These are phyloP conservation scores for Bathelium albidoporum DNA, from an alignment of 495 filamentous ascomycete genomes.

Conservation along the genomic window DNA sequence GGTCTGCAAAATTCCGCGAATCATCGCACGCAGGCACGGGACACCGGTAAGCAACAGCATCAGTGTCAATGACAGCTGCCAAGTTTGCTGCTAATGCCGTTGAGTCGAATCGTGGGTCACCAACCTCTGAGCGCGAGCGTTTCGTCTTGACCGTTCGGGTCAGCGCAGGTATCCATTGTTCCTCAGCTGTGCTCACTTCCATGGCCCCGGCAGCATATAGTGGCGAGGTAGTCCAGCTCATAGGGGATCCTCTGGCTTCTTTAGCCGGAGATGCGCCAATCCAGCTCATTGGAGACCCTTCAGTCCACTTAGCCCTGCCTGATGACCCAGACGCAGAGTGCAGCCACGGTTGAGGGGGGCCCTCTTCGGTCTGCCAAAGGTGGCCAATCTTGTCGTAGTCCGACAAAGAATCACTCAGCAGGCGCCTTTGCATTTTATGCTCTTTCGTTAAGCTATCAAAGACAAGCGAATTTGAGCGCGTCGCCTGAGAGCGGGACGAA, in stretches of 20 bases:
- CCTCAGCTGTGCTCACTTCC: background rate
- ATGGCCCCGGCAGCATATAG: background rate
- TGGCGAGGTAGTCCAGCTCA: background rate
- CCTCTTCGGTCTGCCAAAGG: background rate
- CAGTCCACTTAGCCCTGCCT: background rate
- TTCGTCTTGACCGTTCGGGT: background rate
- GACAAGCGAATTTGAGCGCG: background rate
- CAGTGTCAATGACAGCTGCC: background rate
- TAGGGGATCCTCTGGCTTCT: background rate
- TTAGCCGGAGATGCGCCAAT: background rate
- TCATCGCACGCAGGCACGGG: background rate
- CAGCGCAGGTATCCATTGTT: background rate
- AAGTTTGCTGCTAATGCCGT: background rate
- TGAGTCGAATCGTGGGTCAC: background rate
- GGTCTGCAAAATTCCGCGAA: background rate
- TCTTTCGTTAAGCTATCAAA: background rate
- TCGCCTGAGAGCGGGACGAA: background rate
- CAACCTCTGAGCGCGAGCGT: background rate
- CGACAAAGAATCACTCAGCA: background rate
- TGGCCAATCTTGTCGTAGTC: background rate
- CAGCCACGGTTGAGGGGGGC: background rate
- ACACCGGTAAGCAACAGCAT: background rate
- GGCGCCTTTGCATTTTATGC: background rate
- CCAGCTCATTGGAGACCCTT: background rate
- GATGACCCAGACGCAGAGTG: background rate